Evolutionary conservation across 2,329 filamentous ascomycete species (phyloP).

Genomic region (Gnomoniopsis smithogilvyi): DNA sequence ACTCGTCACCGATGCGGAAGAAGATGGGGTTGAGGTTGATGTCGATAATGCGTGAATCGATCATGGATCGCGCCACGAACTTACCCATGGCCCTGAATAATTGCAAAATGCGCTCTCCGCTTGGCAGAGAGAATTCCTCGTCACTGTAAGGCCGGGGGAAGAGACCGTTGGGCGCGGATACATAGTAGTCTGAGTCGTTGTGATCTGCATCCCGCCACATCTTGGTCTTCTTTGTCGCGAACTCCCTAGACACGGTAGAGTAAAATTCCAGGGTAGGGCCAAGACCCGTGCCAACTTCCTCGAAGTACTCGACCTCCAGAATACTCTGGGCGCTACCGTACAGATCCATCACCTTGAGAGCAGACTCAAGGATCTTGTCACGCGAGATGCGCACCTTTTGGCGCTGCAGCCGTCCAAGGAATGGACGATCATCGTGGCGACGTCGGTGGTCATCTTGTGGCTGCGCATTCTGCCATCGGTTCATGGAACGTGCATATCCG

Average conservation of each 20-base stretch:
- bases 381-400: slow-evolving; percentile 98
- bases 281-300: slow-evolving; percentile 94
- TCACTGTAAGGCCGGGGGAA: slow-evolving; percentile 90
- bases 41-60: slow-evolving; percentile 96
- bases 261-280: slow-evolving; percentile 98
- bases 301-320: slow-evolving; percentile 96
- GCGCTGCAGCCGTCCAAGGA: slow-evolving; percentile 84
- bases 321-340: slow-evolving; percentile 97
- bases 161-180: slow-evolving; percentile 77
- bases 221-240: slow-evolving; percentile 94
- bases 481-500: slow-evolving; percentile 96
- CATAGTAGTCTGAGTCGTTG: slow-evolving; percentile 70
- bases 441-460: slow-evolving; percentile 75
- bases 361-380: slow-evolving; percentile 91
- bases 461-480: slow-evolving; percentile 92
- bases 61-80: slow-evolving; percentile 96
- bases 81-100: slow-evolving; percentile 93
- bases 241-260: slow-evolving; percentile 94
- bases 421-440: slow-evolving; percentile 86
- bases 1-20: slow-evolving; percentile 83
- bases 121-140: slow-evolving; percentile 68
- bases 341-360: slow-evolving; percentile 97
- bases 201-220: slow-evolving; percentile 92
- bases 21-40: slow-evolving; percentile 97
- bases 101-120: slow-evolving; percentile 83